phyloP scores from a whole-genome alignment of 176 grass and related monocot species.

The Panicum miliaceum region DNA sequence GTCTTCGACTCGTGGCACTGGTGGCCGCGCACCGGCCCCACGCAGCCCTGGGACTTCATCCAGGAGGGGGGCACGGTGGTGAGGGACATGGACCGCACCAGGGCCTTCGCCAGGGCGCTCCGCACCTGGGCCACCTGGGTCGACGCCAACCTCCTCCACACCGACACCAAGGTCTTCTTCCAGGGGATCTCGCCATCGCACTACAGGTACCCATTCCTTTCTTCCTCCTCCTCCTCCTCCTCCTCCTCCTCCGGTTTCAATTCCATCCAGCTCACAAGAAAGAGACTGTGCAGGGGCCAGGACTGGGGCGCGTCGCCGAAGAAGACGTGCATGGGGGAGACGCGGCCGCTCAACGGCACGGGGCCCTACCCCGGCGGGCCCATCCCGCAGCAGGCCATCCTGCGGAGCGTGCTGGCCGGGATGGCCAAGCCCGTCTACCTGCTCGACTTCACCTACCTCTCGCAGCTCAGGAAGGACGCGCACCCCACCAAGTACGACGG shows the following conservation, averaged over 20 bases:
- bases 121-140: constrained; percentile 81
- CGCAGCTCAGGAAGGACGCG: constrained; percentile 80
- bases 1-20: constrained; percentile 97
- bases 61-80: constrained; percentile 44
- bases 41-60: constrained; percentile 79
- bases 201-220: constrained; percentile 49
- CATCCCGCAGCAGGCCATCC: constrained; percentile 56
- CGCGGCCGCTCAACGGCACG: constrained; percentile 55
- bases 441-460: constrained; percentile 71
- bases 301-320: constrained; percentile 63
- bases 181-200: constrained; percentile 82
- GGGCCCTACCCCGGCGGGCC: constrained; percentile 56
- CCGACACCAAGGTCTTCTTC: constrained; percentile 67
- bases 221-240: too few relatives aligned
- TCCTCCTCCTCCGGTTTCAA: neutral
- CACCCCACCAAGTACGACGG: constrained; percentile 84
- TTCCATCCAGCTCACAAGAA: neutral
- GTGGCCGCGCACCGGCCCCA: constrained; percentile 68
- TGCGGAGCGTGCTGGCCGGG: constrained; percentile 50
- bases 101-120: constrained; percentile 70
- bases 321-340: constrained; percentile 70
- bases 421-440: constrained; percentile 78
- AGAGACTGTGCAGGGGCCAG: constrained; percentile 51
- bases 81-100: constrained; percentile 77
- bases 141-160: constrained; percentile 51